Conservation (phyloP, 75 land plant species). For the Pinus taeda region DNA sequence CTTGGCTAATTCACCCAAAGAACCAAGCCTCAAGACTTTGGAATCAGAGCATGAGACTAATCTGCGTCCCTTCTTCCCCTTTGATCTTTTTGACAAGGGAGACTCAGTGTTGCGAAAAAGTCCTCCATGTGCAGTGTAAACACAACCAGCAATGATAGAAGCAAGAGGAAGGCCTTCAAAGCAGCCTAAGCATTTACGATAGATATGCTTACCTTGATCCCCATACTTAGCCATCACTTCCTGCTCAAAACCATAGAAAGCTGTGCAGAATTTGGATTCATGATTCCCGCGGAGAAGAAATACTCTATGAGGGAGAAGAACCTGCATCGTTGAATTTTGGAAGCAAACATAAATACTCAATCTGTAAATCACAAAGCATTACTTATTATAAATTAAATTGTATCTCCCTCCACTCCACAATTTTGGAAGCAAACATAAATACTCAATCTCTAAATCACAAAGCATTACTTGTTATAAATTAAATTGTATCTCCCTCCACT, state of each 20-base stretch:
- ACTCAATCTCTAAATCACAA: constrained; percentile 5
- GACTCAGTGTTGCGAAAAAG: constrained; percentile 59
- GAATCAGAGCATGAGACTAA: constrained; percentile 21
- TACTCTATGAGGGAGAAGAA: constrained; percentile 78
- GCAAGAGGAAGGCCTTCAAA: constrained; percentile 98
- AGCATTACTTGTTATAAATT: not conserved
- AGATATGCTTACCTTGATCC: constrained; percentile 73
- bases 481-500: not conserved
- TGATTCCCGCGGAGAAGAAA: constrained; percentile 93
- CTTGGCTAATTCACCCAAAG: constrained; percentile 67
- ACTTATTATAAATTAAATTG: not conserved
- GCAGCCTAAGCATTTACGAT: constrained; percentile 83
- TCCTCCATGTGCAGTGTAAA: constrained; percentile 95
- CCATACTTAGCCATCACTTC: constrained; percentile 94
- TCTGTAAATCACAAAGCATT: constrained; percentile 3
- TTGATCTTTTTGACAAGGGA: constrained; percentile 34
- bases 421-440: not conserved
- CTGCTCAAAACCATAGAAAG: constrained; percentile 90
- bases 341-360: not conserved
- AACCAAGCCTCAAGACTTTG: constrained; percentile 53
- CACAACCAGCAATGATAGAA: constrained; percentile 78
- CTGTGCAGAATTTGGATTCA: constrained; percentile 92
- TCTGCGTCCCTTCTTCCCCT: constrained; percentile 48
- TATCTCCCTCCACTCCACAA: not conserved
- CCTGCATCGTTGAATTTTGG: constrained; percentile 29